Conservation (phyloP, 1,284 basidiomycete species). For the Stereum hirsutum region DNA sequence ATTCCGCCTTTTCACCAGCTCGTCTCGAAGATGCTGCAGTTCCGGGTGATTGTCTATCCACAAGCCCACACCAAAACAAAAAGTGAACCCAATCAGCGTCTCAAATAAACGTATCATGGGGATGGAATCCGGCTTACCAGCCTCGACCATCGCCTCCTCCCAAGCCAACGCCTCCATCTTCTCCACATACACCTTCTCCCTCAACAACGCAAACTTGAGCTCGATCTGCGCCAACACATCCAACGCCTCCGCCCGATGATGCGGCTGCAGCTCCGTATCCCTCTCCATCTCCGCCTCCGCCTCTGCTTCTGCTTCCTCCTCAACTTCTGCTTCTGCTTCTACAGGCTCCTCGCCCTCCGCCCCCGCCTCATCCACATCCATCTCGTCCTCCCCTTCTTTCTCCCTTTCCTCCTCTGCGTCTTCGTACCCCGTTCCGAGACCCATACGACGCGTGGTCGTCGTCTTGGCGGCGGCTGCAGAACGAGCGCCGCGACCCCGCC, state of each 20-base stretch:
- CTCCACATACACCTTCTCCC: slow-evolving; percentile 71
- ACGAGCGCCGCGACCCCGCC: no score
- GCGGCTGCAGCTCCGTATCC: slow-evolving; percentile 53
- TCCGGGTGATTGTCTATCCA: no score
- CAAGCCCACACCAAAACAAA: no score
- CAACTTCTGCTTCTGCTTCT: slow-evolving; percentile 26
- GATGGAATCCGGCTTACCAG: slow-evolving; percentile 35
- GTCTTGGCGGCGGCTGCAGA: no score
- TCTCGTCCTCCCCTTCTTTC: slow-evolving; percentile 12
- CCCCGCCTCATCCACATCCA: slow-evolving; percentile 21
- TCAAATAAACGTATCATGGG: slow-evolving; percentile 4
- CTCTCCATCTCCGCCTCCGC: slow-evolving; percentile 27
- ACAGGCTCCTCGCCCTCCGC: slow-evolving; percentile 8
- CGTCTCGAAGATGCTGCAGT: slow-evolving; percentile 66
- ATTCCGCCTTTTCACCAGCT: slow-evolving; percentile 64
- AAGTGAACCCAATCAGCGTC: slow-evolving; percentile 42
- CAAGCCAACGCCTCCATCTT: slow-evolving; percentile 74
- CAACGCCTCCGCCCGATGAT: slow-evolving; percentile 70
- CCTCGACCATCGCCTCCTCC: slow-evolving; percentile 62
- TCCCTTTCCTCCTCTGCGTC: no score
- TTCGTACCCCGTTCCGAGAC: no score
- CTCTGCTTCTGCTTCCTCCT: slow-evolving; percentile 27
- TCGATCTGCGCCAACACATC: slow-evolving; percentile 72
- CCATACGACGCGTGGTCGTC: no score
- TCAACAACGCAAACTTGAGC: slow-evolving; percentile 65